Percentiles rank a stretch among this genome's conserved stretches.
Conservation (phyloP, 78 protist genomes). For the Monocercomonoides exilis region DNA sequence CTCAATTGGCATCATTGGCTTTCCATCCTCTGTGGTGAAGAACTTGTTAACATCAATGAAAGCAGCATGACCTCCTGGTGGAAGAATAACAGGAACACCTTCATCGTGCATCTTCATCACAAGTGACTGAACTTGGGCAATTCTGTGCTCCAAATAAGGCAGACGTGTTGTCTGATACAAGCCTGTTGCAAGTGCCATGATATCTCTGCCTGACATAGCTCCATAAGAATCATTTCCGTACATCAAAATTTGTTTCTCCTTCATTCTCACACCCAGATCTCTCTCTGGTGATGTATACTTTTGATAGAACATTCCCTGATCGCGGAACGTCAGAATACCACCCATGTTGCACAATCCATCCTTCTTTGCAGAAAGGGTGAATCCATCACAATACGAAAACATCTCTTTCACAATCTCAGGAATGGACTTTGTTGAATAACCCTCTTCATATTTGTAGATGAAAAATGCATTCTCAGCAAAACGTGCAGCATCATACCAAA, state of each 20-base stretch:
- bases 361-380: constrained; percentile 23
- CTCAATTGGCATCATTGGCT: background rate
- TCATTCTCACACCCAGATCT: background rate
- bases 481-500: constrained; percentile 13
- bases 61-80: constrained; percentile 17
- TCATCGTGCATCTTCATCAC: background rate
- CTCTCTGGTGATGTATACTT: constrained; percentile 4
- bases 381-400: constrained; percentile 7
- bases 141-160: background rate
- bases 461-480: constrained; percentile 25
- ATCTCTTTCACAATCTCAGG: background rate
- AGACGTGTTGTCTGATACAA: background rate
- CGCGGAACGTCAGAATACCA: constrained; percentile 9
- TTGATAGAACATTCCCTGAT: background rate
- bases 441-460: constrained; percentile 15
- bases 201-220: constrained; percentile 5
- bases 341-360: constrained; percentile 12
- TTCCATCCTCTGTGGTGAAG: background rate
- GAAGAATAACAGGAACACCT: constrained; percentile 7
- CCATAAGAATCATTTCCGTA: constrained; percentile 23
- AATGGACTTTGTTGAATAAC: constrained; percentile 3
- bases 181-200: background rate
- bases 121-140: constrained; percentile 6
- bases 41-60: background rate
- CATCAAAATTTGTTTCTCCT: constrained; percentile 7